A percentile compares a stretch with the other conserved stretches of the same genome.
phyloP scores from a whole-genome alignment of 148 eudicot species.

The Oxyria digyna region DNA sequence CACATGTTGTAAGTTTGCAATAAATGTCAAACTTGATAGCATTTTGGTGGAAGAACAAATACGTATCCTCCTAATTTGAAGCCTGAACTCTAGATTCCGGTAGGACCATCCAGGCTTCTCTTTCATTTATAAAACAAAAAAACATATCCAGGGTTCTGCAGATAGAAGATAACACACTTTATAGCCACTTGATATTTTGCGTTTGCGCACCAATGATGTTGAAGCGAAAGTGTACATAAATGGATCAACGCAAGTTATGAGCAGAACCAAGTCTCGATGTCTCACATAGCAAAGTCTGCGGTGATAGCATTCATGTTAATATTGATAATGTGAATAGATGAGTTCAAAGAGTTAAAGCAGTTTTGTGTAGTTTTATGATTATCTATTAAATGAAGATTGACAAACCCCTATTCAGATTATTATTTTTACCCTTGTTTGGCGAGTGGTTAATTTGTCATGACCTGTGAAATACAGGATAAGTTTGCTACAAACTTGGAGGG shows the following conservation, averaged over 20 bases:
- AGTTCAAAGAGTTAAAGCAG: not conserved
- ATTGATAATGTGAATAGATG: no score
- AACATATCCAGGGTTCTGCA: not conserved
- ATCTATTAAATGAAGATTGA: not conserved
- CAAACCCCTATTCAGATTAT: not conserved
- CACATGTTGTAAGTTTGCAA: not conserved
- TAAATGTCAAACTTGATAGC: not conserved
- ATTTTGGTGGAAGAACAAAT: not conserved
- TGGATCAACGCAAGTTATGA: not conserved
- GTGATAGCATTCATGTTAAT: not conserved
- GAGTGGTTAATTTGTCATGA: not conserved
- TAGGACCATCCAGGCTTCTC: not conserved
- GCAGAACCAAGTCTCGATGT: not conserved
- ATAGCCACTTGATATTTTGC: not conserved
- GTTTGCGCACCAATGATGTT: not conserved
- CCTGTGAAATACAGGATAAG: slow-evolving; percentile 42
- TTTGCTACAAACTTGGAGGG: slow-evolving; percentile 60
- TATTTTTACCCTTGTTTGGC: not conserved
- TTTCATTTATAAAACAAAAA: no score
- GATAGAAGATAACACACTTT: not conserved
- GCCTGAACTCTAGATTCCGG: not conserved
- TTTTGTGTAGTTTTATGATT: not conserved
- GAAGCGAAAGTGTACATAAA: not conserved
- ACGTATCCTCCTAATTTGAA: not conserved
- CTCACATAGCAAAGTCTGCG: no score